Evolutionary conservation across 2,329 filamentous ascomycete species (phyloP).

Genomic region (Salinomyces thailandicus): DNA sequence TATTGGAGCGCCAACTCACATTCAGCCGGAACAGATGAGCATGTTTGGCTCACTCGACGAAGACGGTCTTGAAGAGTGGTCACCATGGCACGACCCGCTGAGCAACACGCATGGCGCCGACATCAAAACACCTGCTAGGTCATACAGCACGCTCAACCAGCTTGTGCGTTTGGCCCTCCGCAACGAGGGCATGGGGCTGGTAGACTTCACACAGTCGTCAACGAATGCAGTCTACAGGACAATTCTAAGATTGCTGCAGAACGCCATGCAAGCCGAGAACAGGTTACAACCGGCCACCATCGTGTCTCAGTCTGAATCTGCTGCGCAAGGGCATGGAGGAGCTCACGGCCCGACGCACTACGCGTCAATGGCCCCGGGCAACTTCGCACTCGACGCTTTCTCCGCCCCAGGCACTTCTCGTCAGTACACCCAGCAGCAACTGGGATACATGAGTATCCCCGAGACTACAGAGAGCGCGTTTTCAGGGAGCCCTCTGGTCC

Average conservation of each 20-base stretch:
- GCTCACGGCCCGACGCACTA: background rate
- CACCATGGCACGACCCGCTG: conserved; percentile 51
- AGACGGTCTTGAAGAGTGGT: conserved; percentile 64
- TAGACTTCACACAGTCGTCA: background rate
- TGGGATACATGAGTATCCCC: conserved; percentile 15
- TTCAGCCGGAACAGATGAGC: conserved; percentile 40
- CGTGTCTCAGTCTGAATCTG: background rate
- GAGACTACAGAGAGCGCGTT: background rate
- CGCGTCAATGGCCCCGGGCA: too few relatives aligned
- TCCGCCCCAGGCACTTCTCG: too few relatives aligned
- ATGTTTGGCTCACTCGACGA: conserved; percentile 40
- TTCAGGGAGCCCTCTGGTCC: background rate
- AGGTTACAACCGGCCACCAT: conserved; percentile 1
- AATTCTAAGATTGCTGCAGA: background rate
- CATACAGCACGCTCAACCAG: conserved; percentile 44
- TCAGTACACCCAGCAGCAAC: conserved; percentile 6
- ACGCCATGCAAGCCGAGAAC: background rate
- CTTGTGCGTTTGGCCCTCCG: conserved; percentile 26
- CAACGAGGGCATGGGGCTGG: background rate
- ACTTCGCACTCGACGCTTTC: too few relatives aligned
- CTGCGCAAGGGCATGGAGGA: background rate
- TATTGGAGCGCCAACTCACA: conserved; percentile 41
- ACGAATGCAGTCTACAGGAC: background rate
- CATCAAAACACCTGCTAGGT: conserved; percentile 30
- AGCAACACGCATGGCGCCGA: conserved; percentile 3